Percentiles rank a stretch among this genome's conserved stretches.
These are phyloP conservation scores for Coniosporium apollinis DNA, from an alignment of 495 filamentous ascomycete species.

Conservation along the genomic window DNA sequence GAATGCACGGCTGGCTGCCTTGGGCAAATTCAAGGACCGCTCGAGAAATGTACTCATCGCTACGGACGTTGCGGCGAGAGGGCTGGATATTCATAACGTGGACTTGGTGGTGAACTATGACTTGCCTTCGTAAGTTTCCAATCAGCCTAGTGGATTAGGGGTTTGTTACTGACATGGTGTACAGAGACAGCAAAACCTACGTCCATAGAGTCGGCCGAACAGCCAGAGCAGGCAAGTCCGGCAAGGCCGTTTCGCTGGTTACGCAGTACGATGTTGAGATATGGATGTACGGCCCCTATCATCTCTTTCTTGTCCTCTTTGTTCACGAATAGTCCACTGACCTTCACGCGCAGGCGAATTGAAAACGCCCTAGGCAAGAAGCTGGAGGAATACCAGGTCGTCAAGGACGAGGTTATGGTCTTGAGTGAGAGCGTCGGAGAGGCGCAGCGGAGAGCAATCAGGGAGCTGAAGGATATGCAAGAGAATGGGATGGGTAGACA, in stretches of 20 bases:
- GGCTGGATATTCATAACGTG: conserved; percentile 86
- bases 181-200: conserved; percentile 86
- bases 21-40: conserved; percentile 71
- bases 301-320: no score
- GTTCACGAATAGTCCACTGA: no score
- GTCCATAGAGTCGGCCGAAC: conserved; percentile 92
- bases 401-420: conserved; percentile 78
- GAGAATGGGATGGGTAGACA: conserved; percentile 58
- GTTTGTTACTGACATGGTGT: no score
- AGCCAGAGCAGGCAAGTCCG: conserved; percentile 73
- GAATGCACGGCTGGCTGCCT: conserved; percentile 60
- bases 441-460: conserved; percentile 66
- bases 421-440: conserved; percentile 62
- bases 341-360: no score
- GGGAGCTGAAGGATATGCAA: conserved; percentile 67
- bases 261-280: conserved; percentile 90
- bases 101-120: conserved; percentile 83
- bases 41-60: conserved; percentile 76
- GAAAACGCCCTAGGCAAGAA: conserved; percentile 68
- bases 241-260: conserved; percentile 64
- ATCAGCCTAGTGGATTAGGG: no score
- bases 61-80: conserved; percentile 86
- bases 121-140: conserved; percentile 49
- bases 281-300: no score
- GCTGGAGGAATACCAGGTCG: conserved; percentile 43